Evolutionary conservation across 1,139 yeast species (phyloP), one percentile per base, ranked within the genome.

Genomic region (Magnusiomyces suaveolens): DNA sequence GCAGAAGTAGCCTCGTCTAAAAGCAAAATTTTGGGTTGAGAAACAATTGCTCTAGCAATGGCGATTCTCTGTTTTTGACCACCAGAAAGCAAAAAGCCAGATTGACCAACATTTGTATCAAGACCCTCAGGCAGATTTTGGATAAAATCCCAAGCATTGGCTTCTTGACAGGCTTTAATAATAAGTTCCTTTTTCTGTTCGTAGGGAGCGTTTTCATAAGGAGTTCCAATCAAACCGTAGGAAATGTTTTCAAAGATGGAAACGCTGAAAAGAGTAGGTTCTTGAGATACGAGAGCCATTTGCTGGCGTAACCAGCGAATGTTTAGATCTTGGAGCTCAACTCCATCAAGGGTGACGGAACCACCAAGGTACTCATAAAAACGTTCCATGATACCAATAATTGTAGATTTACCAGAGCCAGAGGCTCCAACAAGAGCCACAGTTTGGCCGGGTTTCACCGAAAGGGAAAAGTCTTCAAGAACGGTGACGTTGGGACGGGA

Each of bases 51-150:
- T 59, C 96, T 74, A 0, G 96, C 96, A 60, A 88, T 78, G 2
- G 96, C 96, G 50, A 88, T 80, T 64, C 96, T 76, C 70, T 88
- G 97, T 67, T 87, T 87, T 66, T 88, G 96, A 3, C 97, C 97
- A 43, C 96, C 96, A 64, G 85, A 80, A 60, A 82, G 69, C 49
- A 70, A 73, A 56, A 69, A 67, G 44, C 81, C 79, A 1, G 84
- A 79, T 57, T 73, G 75, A 1, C 85, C 85, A 29, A 82, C 76
- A 32, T 73, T 68, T 0, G 87, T 82, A 52, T 81, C 79, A 25
- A 72, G 63, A 1, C 76, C 76, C 1, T 73, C 72, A 16, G 74
- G 64, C 59, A 74, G 58, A 20, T 62, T 61, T 54, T 63, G 64
- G 50, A 73, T 71, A 53, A 73, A 73, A 43, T 72, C 74, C 63